Base-by-base conservation (phyloP, 768 basidiomycete species). In the Auriscalpium orientale region DNA sequence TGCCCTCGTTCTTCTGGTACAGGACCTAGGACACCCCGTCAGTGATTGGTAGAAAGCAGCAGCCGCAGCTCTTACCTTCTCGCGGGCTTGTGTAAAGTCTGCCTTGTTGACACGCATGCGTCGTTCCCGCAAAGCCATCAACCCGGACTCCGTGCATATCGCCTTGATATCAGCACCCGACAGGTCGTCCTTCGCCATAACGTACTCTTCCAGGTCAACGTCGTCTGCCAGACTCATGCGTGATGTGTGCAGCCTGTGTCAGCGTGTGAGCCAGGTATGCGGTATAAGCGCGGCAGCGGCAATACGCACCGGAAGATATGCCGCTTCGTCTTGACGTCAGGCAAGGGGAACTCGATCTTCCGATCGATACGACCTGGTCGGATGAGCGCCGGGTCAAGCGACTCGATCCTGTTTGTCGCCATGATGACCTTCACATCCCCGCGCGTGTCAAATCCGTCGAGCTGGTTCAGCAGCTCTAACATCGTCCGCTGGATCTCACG, bases 361-460 rank as follows among this genome's bases (percentile, higher is more conserved):
- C 97, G 83, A 66, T 99, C 97, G 60, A 99, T 98, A 66, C 97
- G 92, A 48, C 97, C 97, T 6, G 97, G 97, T 51, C 97, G 90
- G 66, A 99, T 97, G 58, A 99, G 84, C 16, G 97, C 97, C 54
- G 97, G 97, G 71, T 99, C 97, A 33, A 99, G 81, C 3, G 92
- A 86, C 69, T 98, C 95, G 64, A 99, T 99, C 73, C 81, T 86
- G 75, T 99, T 99, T 6, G 97, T 99, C 12, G 97, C 97, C 97
- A 98, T 98, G 70, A 99, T 98, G 62, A 99, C 95, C 73, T 98
- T 99, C 56, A 99, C 95, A 67, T 98, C 97, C n/a, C 95, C 95
- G 55, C 95, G 85, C 6, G 94, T 94, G 68, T 99, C 97, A 71
- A 99, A 98, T n/a, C 97, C 97, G 65, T 99, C 97, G 43, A 99